Evolutionary conservation across 192 early-diverging fungal species (phyloP), one percentile per base, ranked within the genome.

Genomic region (Coemansia sp.): DNA sequence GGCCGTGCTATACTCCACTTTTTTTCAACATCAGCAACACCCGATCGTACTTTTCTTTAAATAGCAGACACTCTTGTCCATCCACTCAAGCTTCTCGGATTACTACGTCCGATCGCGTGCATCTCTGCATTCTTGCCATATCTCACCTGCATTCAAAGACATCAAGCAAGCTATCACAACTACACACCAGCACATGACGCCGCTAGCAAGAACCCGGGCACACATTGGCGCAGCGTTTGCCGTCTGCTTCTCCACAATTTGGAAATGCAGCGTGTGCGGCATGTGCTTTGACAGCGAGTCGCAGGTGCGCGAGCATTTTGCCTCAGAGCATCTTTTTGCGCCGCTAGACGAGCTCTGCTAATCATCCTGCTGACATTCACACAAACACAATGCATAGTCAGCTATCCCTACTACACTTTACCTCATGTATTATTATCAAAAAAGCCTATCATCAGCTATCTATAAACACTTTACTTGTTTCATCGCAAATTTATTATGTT

Each of bases 241-340:
- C 12, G 37, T 53, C n/a, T 59, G 56, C 57, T 54, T 58, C 22
- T 65, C 72, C 28, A 65, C 69, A 7, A 50, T 75, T 44, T 81
- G 78, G 78, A 74, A 75, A 37, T 81, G 78, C 69, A 81, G 78
- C 46, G 78, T 81, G 5, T 81, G 78, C 46, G 78, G 72, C 19
- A 55, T 58, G 19, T 72, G 69, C 51, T 81, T 81, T 58, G 59
- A 66, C 26, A 81, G 62, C 51, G 72, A 81, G 46, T 19, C 59
- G 8, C 60, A 66, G 14, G 78, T 81, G n/a, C 72, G 62, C 15
- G 78, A 74, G 10, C 78, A 81, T 55, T 81, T 81, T 81, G 78
- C 78, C 12, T 55, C 72, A 1, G 69, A 81, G 52, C 78, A 81
- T 58, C 58, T 81, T 54, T 81, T 81, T 60, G 78, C 78, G 34